Evolutionary conservation across 2,329 filamentous ascomycete genomes (phyloP).

Genomic region (Ambrosiella xylebori): DNA sequence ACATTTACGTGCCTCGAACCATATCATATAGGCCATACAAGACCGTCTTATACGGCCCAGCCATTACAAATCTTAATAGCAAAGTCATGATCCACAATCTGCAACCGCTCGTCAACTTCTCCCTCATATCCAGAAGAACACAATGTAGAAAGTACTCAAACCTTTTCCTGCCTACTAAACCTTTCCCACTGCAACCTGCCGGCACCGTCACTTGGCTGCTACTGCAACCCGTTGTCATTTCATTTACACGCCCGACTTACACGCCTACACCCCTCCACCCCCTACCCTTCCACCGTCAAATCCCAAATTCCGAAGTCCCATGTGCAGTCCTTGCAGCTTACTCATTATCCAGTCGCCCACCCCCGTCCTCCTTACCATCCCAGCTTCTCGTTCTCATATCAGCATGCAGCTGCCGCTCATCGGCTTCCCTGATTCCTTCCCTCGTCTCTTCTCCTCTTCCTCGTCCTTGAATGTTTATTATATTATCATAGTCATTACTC

Average conservation of each 20-base stretch:
- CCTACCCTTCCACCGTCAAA: not conserved
- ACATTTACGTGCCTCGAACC: not conserved
- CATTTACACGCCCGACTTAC: not conserved
- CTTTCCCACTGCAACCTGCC: not conserved
- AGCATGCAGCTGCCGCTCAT: not conserved
- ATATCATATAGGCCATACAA: not conserved
- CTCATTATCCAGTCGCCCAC: not conserved
- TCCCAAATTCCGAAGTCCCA: not conserved
- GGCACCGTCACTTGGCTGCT: not conserved
- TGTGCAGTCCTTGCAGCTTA: not conserved
- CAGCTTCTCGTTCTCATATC: constrained; percentile 1
- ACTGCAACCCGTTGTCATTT: not conserved
- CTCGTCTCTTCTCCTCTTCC: not conserved
- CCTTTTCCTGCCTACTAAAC: not conserved
- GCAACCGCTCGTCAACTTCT: not conserved
- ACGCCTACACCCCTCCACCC: not conserved
- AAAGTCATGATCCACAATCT: not conserved
- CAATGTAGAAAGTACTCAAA: not conserved
- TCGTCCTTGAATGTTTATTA: not conserved
- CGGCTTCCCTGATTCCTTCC: not conserved
- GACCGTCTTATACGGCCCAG: not conserved
- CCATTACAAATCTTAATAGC: not conserved
- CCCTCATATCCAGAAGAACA: not conserved
- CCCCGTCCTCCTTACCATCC: not conserved
- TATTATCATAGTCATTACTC: not conserved